A percentile compares a stretch with the other conserved stretches of the same genome.
phyloP scores from a whole-genome alignment of 352 stramenopile species.

The Stramenopiles sp. region DNA sequence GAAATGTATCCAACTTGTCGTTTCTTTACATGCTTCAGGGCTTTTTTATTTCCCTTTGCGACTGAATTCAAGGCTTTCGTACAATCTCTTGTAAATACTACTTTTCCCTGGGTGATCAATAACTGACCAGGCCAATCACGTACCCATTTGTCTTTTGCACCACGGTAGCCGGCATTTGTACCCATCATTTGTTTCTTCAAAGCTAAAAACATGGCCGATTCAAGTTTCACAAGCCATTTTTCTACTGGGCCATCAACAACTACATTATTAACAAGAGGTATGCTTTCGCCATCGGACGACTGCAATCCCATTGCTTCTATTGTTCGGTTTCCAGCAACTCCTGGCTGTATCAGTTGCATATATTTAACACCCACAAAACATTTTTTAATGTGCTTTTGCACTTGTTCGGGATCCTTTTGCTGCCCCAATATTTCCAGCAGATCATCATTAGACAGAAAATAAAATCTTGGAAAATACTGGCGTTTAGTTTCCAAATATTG shows the following conservation, averaged over 20 bases:
- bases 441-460: conserved; percentile 82
- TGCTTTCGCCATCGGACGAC: conserved; percentile 65
- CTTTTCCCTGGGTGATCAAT: conserved; percentile 72
- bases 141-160: conserved; percentile 73
- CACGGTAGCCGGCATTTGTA: not conserved
- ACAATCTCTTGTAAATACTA: conserved; percentile 72
- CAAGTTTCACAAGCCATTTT: conserved; percentile 69
- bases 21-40: conserved; percentile 69
- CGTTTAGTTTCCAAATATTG: conserved; percentile 68
- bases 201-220: conserved; percentile 52
- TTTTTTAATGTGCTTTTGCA: conserved; percentile 81
- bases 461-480: conserved; percentile 73
- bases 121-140: conserved; percentile 73
- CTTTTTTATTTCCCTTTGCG: conserved; percentile 63
- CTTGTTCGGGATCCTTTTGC: conserved; percentile 65
- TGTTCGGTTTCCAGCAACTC: not conserved
- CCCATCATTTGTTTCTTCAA: not conserved
- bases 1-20: conserved; percentile 67
- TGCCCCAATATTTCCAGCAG: conserved; percentile 58
- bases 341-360: not conserved
- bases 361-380: conserved; percentile 81
- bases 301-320: conserved; percentile 44
- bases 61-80: conserved; percentile 73
- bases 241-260: conserved; percentile 69
- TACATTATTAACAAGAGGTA: conserved; percentile 47